phyloP scores from a whole-genome alignment of 345 rosid species.

The Eutrema japonicum region DNA sequence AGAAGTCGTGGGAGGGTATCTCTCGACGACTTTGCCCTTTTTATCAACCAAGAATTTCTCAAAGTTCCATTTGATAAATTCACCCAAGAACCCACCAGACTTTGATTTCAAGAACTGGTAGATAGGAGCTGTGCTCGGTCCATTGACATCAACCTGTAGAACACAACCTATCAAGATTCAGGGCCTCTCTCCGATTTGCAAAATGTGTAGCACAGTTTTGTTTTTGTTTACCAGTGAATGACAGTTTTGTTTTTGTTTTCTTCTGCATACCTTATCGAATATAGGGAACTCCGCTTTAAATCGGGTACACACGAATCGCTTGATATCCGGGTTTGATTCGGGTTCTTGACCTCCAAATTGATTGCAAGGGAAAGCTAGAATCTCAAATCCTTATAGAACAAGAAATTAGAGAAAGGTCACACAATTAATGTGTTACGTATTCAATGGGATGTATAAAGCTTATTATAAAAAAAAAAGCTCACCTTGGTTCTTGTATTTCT shows the following conservation, averaged over 20 bases:
- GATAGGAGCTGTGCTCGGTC: conserved; percentile 81
- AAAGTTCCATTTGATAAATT: conserved; percentile 86
- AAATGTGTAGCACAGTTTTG: conserved; percentile 2
- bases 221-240: no score
- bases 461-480: background rate
- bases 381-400: conserved; percentile 65
- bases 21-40: conserved; percentile 78
- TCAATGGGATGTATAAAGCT: background rate
- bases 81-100: conserved; percentile 77
- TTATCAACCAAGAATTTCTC: conserved; percentile 91
- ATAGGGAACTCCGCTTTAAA: conserved; percentile 90
- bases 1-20: conserved; percentile 90
- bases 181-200: background rate
- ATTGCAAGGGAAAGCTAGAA: conserved; percentile 93
- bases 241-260: no score
- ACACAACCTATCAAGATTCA: conserved; percentile 18
- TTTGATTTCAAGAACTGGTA: conserved; percentile 83
- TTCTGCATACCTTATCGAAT: conserved; percentile 85
- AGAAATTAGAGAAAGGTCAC: background rate
- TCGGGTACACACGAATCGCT: conserved; percentile 69
- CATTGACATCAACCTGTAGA: conserved; percentile 80
- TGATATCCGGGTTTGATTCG: conserved; percentile 73
- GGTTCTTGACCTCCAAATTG: conserved; percentile 92
- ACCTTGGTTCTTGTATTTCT: conserved; percentile 93
- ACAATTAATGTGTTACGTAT: background rate